Evolutionary conservation across 1,284 basidiomycete species (phyloP), one percentile per base, ranked within the genome.

Genomic region (Papiliotrema fonsecae): DNA sequence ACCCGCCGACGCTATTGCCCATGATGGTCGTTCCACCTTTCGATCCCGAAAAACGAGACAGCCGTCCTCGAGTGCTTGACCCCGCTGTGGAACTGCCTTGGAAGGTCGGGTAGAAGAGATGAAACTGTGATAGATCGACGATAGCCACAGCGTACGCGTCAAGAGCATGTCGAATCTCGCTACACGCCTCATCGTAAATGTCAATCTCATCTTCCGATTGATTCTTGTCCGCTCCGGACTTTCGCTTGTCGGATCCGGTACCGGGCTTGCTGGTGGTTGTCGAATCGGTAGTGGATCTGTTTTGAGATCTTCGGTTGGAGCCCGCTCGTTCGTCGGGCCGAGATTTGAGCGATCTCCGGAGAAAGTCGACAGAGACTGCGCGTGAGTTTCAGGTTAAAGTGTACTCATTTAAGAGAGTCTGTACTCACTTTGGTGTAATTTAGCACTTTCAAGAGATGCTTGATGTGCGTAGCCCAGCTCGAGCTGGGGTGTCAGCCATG

Each of bases 31-130:
- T 13, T 14, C 30, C 41, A 10, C 6, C 21, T 18, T 18, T 32
- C 26, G 41, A 43, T 16, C 18, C 9, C 21, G 22, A 36, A 10
- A 19, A 14, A 7, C 16, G 21, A 36, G 35, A 36, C 16, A n/a
- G n/a, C n/a, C n/a, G n/a, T 5, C 19, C 19, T 19, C 25, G 26
- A 16, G 58, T 60, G 1, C 56, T 55, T 9, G 49, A 45, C 1
- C 53, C 56, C 6, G 51, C 62, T 1, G 47, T 51, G 0, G 60
- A 58, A 4, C 58, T 57, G 34, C 51, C 57, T 21, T 62, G 64
- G 36, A 60, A 70, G 3, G 62, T 55, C 1, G 68, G 68, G 37
- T 64, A 70, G 40, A 70, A 70, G 6, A 70, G 50, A 41, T 70
- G 68, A 40, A 66, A 70, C 35, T 66, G 64, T 6, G 61, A 58